A percentile compares a stretch with the other conserved stretches of the same genome.
phyloP scores from a whole-genome alignment of 768 basidiomycete genomes.

The Rhizopogon sp. region DNA sequence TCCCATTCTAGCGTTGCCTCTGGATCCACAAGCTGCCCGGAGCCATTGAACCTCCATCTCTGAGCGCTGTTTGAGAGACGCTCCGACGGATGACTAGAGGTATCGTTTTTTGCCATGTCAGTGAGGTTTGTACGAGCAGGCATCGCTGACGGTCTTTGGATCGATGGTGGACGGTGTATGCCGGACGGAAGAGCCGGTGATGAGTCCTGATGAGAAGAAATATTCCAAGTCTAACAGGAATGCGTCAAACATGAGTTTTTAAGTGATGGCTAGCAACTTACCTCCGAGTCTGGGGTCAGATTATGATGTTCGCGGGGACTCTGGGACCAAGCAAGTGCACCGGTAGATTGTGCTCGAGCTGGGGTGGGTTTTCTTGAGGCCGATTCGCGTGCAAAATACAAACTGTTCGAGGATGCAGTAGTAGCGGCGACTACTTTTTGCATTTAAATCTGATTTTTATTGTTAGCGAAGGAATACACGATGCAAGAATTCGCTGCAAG shows the following conservation, averaged over 20 bases:
- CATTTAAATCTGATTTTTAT: constrained; percentile 52
- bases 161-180: constrained; percentile 25
- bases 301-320: constrained; percentile 34
- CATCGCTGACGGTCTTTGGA: constrained; percentile 43
- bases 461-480: constrained; percentile 9
- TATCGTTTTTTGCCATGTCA: constrained; percentile 15
- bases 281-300: constrained; percentile 32
- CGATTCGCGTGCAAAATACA: constrained; percentile 33
- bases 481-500: constrained; percentile 12
- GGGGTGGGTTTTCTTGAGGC: constrained; percentile 25
- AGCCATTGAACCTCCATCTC: constrained; percentile 63
- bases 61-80: constrained; percentile 33
- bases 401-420: constrained; percentile 34
- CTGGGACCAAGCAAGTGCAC: constrained; percentile 45
- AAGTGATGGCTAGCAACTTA: constrained; percentile 23
- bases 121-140: constrained; percentile 35
- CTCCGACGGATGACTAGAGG: constrained; percentile 29
- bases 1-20: constrained; percentile 60
- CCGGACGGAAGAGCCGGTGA: constrained; percentile 29
- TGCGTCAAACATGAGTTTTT: constrained; percentile 16
- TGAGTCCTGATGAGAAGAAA: constrained; percentile 35
- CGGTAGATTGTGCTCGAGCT: constrained; percentile 24
- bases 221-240: constrained; percentile 42
- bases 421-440: constrained; percentile 61
- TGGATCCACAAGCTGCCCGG: constrained; percentile 57